Percentiles rank a stretch among this genome's conserved stretches.
phyloP scores from a whole-genome alignment of 306 rosid genomes.

The Purshia tridentata region DNA sequence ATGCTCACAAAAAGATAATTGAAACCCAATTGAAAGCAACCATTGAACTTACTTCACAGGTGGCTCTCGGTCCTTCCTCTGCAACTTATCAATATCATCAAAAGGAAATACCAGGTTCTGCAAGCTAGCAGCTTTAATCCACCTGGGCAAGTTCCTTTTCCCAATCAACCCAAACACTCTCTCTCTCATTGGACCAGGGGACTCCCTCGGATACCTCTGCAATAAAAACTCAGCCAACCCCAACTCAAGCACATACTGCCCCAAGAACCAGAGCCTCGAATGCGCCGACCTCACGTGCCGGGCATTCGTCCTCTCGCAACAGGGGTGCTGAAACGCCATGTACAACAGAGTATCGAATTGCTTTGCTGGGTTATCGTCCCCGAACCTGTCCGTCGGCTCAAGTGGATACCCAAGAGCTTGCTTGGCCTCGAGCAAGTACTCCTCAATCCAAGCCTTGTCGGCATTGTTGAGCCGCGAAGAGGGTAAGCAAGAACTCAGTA shows the following conservation, averaged over 20 bases:
- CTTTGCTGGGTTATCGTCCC: slow-evolving; percentile 83
- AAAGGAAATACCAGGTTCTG: slow-evolving; percentile 86
- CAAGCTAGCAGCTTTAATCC: slow-evolving; percentile 95
- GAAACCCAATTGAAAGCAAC: neutral
- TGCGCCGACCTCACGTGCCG: slow-evolving; percentile 82
- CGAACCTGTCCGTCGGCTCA: slow-evolving; percentile 65
- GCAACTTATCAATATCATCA: slow-evolving; percentile 73
- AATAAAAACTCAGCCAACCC: slow-evolving; percentile 74
- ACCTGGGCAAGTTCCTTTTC: slow-evolving; percentile 68
- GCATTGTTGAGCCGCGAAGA: slow-evolving; percentile 81
- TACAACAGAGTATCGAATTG: slow-evolving; percentile 82
- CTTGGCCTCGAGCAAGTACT: slow-evolving; percentile 87
- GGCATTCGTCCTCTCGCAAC: slow-evolving; percentile 73
- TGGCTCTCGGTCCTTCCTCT: slow-evolving; percentile 81
- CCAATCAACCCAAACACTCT: slow-evolving; percentile 84
- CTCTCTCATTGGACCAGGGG: slow-evolving; percentile 98
- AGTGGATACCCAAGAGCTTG: slow-evolving; percentile 94
- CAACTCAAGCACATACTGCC: slow-evolving; percentile 82
- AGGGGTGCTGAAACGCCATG: slow-evolving; percentile 95
- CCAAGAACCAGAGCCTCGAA: slow-evolving; percentile 76
- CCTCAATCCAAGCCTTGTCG: slow-evolving; percentile 80
- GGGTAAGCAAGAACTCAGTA: slow-evolving; percentile 84
- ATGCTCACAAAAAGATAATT: neutral
- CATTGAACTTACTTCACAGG: slow-evolving; percentile 72
- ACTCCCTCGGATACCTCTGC: slow-evolving; percentile 95